Evolutionary conservation across 306 rosid species (phyloP), one percentile per base, ranked within the genome.

Genomic region (Echinosophora koreensis): DNA sequence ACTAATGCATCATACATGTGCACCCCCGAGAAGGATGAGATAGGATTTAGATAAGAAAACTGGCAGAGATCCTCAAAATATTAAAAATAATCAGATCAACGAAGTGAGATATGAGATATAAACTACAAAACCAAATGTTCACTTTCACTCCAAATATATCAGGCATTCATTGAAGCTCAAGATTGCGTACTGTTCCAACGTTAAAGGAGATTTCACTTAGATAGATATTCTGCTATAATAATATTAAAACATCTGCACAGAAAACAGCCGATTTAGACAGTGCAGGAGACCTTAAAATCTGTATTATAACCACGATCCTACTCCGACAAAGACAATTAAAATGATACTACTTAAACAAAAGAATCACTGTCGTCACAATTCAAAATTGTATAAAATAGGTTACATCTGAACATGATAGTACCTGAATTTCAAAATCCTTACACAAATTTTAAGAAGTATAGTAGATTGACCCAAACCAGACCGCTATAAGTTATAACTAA

Each of bases 301-400:
- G 9, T 75, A 38, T 52, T 70, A 35, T 55, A 41, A 22, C 1
- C 0, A n/a, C 59, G 42, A 62, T 66, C 56, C 42, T 68, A 56
- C 63, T 66, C 12, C 7, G 59, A 77, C 41, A 76, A 82, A 9
- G 76, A 38, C 55, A 82, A 86, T 81, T 72, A 66, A 49, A 82
- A 77, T 51, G 77, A 81, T 74, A 88, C 88, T 74, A 88, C 88
- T 74, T 79, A 81, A 92, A 84, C 87, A 84, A 70, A 80, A 82
- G 92, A 86, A 88, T 84, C 47, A 63, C 74, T 77, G 83, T 34
- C 58, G 69, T 76, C 85, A 78, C 68, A 84, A 82, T 90, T 84
- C 97, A 92, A 90, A 92, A 90, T 86, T 89, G 97, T 87, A 92
- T 84, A 88, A 79, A 88, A 80, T 84, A 89, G 80, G 81, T 81